Evolutionary conservation across 768 basidiomycete genomes (phyloP), one percentile per base, ranked within the genome.

Genomic region (Termitomyces sp.): DNA sequence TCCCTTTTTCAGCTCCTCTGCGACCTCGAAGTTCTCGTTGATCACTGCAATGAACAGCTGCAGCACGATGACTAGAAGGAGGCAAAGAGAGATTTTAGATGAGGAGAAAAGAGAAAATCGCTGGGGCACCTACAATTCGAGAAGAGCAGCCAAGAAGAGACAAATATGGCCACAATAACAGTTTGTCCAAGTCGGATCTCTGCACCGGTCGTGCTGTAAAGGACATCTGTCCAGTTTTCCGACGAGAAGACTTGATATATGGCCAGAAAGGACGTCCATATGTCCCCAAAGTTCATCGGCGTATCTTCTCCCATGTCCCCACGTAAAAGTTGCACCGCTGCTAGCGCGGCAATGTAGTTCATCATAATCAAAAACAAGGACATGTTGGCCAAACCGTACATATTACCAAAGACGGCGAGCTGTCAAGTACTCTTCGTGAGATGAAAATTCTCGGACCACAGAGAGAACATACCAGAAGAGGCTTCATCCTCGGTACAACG

Each of bases 11-110:
- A 85, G 80, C 66, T 95, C 92, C 65, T 98, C 96, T 0, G 93
- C 93, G 5, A 97, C 84, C 23, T 86, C 79, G 64, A 98, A 98
- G 70, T 95, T 96, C 76, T 95, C 94, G 65, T 94, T 91, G 77
- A 97, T 94, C 44, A 96, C 94, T 34, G 96, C 96, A 64, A 98
- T 91, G 75, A 98, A 97, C 86, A 98, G 89, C 67, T 96, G 94
- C 48, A 96, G 69, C 9, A 96, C 79, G 64, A 96, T 91, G 76
- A 93, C 94, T 95, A 7, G 17, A 37, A 12, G 1, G 8, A 48
- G 28, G 11, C 3, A 19, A 44, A 35, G 28, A 19, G 9, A 44
- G 40, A n/a, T 47, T 47, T 56, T 27, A 63, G 47, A 17, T 35
- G 27, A 28, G 32, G 35, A 6, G 7, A 2, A 16, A 17, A 52